Conservation (phyloP, 1,284 basidiomycete species). For the Leucoagaricus sp. region DNA sequence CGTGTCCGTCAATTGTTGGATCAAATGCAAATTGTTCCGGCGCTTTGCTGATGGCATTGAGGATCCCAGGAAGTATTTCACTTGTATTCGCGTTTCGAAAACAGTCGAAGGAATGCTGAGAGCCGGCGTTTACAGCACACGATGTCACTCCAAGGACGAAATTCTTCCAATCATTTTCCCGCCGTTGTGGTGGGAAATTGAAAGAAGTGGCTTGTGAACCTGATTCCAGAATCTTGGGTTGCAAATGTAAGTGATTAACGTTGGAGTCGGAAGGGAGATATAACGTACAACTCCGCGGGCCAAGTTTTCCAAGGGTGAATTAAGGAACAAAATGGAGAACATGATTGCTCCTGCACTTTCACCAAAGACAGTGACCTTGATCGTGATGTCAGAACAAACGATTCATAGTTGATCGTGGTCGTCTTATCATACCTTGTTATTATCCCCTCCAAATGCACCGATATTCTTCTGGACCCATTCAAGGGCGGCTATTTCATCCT, state of each 20-base stretch:
- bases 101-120: constrained; percentile 41
- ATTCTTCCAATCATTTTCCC: constrained; percentile 39
- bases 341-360: constrained; percentile 55
- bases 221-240: constrained; percentile 46
- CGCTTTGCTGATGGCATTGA: constrained; percentile 24
- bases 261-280: neutral
- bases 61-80: constrained; percentile 36
- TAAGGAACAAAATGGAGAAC: constrained; percentile 42
- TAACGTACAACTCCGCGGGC: constrained; percentile 43
- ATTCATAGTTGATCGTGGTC: too few relatives aligned
- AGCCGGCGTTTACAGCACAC: constrained; percentile 32
- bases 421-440: constrained; percentile 33
- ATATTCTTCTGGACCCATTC: constrained; percentile 53
- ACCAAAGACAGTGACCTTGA: constrained; percentile 54
- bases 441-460: constrained; percentile 48
- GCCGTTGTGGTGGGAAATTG: constrained; percentile 30
- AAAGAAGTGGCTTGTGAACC: constrained; percentile 36
- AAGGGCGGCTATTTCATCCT: constrained; percentile 44
- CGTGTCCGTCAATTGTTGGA: constrained; percentile 44
- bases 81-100: constrained; percentile 36
- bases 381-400: too few relatives aligned
- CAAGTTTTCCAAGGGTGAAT: constrained; percentile 38
- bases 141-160: constrained; percentile 40
- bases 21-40: constrained; percentile 36
- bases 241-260: neutral